Evolutionary conservation across 179 eudicot species (phyloP).

Genomic region (Silene vulgaris): DNA sequence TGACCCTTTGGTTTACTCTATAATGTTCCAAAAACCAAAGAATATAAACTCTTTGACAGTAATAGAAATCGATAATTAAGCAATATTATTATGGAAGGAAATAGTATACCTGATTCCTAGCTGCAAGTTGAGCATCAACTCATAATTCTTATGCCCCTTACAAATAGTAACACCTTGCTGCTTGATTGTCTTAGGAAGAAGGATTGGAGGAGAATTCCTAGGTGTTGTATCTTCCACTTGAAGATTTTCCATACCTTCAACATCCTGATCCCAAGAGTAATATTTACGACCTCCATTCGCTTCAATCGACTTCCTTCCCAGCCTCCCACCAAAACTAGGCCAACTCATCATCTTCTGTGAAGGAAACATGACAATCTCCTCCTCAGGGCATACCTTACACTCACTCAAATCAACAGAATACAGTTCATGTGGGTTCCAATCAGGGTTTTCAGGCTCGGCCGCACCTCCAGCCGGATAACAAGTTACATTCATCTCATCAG

Average conservation of each 20-base stretch:
- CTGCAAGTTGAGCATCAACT: slow-evolving; percentile 83
- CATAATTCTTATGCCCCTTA: slow-evolving; percentile 73
- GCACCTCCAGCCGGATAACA: slow-evolving; percentile 43
- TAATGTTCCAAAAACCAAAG: too few relatives aligned
- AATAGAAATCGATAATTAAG: neutral
- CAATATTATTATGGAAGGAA: neutral
- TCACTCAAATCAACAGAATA: slow-evolving; percentile 45
- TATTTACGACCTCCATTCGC: slow-evolving; percentile 35
- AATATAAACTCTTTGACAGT: too few relatives aligned
- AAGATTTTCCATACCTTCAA: slow-evolving; percentile 31
- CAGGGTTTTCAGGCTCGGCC: slow-evolving; percentile 32
- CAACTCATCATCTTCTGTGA: slow-evolving; percentile 56
- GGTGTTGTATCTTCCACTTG: slow-evolving; percentile 26
- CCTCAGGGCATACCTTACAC: slow-evolving; percentile 43
- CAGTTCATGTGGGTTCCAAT: slow-evolving; percentile 68
- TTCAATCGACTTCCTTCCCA: slow-evolving; percentile 44
- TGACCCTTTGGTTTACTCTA: too few relatives aligned
- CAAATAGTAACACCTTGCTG: slow-evolving; percentile 62
- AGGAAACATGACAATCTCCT: slow-evolving; percentile 45
- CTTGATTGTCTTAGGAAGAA: slow-evolving; percentile 39
- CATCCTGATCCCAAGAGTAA: slow-evolving; percentile 25
- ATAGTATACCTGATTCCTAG: slow-evolving; percentile 71
- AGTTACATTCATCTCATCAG: slow-evolving; percentile 56
- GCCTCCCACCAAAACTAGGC: slow-evolving; percentile 33
- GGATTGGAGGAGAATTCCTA: slow-evolving; percentile 29